Conservation (phyloP, 805 yeast species). For the Kregervanrija fluxuum region DNA sequence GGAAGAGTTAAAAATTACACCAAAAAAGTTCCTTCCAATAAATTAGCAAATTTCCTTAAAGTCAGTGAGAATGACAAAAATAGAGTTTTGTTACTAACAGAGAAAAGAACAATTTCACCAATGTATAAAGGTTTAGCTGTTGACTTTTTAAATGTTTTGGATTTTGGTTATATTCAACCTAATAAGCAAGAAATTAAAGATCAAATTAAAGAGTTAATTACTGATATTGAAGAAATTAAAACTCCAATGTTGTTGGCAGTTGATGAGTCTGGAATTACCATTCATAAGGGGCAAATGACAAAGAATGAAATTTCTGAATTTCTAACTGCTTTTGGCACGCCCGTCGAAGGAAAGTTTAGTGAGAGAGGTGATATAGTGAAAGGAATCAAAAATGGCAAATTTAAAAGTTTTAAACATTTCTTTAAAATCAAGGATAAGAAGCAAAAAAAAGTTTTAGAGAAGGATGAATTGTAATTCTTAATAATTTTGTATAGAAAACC, state of each 20-base stretch:
- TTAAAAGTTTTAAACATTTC: slow-evolving; percentile 17
- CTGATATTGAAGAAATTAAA: slow-evolving; percentile 11
- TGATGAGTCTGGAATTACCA: slow-evolving; percentile 14
- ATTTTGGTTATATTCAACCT: slow-evolving; percentile 39
- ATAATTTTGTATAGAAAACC: background rate
- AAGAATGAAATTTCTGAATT: slow-evolving; percentile 28
- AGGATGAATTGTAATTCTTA: slow-evolving; percentile 14
- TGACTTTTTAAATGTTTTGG: slow-evolving; percentile 50
- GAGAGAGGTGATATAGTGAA: slow-evolving; percentile 16
- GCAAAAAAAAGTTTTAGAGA: slow-evolving; percentile 7
- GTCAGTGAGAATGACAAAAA: slow-evolving; percentile 14
- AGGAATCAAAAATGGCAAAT: slow-evolving; percentile 16
- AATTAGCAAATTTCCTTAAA: slow-evolving; percentile 24
- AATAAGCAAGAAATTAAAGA: slow-evolving; percentile 15
- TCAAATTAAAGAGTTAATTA: slow-evolving; percentile 9
- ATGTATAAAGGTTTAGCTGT: slow-evolving; percentile 60
- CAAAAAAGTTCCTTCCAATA: slow-evolving; percentile 36
- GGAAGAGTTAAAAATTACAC: slow-evolving; percentile 62
- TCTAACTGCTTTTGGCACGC: slow-evolving; percentile 23
- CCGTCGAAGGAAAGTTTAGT: slow-evolving; percentile 30
- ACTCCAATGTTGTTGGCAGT: slow-evolving; percentile 21
- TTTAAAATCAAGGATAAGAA: slow-evolving; percentile 18
- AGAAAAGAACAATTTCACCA: slow-evolving; percentile 42
- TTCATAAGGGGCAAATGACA: slow-evolving; percentile 21
- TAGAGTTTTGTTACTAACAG: slow-evolving; percentile 48